A percentile compares a stretch with the other conserved stretches of the same genome.
phyloP scores from a whole-genome alignment of 352 stramenopile genomes.

The Chrysophaeum taylorii region DNA sequence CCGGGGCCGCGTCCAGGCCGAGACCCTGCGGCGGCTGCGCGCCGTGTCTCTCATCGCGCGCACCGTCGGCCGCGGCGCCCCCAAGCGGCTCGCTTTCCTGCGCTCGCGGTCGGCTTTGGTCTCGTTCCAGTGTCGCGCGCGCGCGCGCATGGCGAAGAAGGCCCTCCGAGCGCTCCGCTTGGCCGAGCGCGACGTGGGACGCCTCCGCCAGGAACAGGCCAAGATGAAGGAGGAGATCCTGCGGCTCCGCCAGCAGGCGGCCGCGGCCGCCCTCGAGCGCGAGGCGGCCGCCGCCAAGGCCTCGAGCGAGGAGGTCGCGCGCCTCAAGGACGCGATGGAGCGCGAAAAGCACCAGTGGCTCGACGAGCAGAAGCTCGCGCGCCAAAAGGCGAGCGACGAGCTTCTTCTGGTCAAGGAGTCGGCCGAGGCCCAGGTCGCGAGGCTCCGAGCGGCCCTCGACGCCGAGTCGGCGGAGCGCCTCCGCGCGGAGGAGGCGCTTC shows the following conservation, averaged over 20 bases:
- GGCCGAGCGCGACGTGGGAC: neutral
- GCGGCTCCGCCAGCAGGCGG: neutral
- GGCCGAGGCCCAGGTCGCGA: neutral
- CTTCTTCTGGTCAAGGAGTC: neutral
- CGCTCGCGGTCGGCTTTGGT: neutral
- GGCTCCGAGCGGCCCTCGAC: neutral
- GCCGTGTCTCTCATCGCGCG: neutral
- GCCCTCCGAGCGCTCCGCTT: neutral
- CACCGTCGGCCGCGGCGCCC: too few relatives aligned
- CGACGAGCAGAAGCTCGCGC: neutral
- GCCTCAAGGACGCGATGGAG: neutral
- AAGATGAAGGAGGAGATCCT: constrained; percentile 2
- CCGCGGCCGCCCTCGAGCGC: neutral
- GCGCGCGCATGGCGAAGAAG: neutral
- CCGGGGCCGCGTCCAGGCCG: neutral
- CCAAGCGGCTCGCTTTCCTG: neutral
- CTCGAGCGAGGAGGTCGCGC: neutral
- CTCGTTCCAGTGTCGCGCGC: neutral
- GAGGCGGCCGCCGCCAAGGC: neutral
- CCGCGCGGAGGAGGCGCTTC: neutral
- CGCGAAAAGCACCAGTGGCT: neutral
- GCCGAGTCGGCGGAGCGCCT: neutral
- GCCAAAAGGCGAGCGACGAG: neutral
- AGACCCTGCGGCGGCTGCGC: neutral
- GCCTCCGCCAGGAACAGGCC: neutral